Conservation (phyloP, 345 rosid genomes). For the Ailanthus altissimus region DNA sequence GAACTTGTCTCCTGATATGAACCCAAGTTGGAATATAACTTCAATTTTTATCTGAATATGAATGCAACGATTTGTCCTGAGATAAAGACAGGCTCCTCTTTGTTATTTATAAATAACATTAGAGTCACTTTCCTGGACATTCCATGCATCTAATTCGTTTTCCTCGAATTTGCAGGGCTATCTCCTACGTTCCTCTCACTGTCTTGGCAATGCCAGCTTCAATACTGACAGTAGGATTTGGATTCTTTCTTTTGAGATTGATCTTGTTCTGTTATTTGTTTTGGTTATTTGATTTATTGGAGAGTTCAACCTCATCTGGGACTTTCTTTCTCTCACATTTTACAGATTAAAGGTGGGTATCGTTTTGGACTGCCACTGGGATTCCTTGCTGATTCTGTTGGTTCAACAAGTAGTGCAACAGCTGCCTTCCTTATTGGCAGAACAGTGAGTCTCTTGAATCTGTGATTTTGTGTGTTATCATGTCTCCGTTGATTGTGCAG, state of each 20-base stretch:
- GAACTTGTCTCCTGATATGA: no score
- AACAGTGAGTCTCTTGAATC: constrained; percentile 28
- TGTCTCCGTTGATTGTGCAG: neutral
- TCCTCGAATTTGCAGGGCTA: constrained; percentile 33
- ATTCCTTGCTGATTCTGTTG: constrained; percentile 30
- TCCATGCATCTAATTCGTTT: neutral
- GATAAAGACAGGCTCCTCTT: no score
- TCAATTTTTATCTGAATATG: neutral
- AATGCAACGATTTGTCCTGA: no score
- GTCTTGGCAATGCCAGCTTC: constrained; percentile 59
- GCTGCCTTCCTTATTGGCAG: constrained; percentile 37
- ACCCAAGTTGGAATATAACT: neutral
- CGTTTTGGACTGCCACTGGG: constrained; percentile 32
- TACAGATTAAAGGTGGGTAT: constrained; percentile 34
- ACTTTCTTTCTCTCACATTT: neutral
- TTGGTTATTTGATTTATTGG: neutral
- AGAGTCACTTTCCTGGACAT: neutral
- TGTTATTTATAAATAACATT: neutral
- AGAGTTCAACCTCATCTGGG: neutral
- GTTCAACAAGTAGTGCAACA: constrained; percentile 34
- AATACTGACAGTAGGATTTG: constrained; percentile 47
- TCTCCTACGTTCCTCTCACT: constrained; percentile 53
- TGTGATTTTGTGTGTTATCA: neutral
- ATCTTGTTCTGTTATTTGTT: neutral
- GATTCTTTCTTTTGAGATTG: neutral